Conservation (phyloP, 163 green algal genomes). For the Scenedesmus sp. region DNA sequence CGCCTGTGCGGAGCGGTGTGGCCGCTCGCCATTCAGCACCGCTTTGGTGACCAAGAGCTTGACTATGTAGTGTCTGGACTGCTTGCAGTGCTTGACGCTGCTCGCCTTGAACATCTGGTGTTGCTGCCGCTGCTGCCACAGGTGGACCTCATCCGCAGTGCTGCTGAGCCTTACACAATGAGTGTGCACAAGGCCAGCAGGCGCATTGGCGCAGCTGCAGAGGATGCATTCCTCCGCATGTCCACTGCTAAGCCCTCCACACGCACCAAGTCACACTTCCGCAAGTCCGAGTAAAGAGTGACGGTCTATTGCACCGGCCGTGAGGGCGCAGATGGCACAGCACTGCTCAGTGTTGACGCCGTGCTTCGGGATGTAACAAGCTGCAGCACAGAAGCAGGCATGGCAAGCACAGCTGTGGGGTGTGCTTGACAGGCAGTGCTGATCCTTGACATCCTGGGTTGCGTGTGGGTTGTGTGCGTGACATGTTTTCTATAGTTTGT, state of each 20-base stretch:
- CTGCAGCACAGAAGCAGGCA: too few relatives aligned
- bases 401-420: too few relatives aligned
- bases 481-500: too few relatives aligned
- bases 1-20: too few relatives aligned
- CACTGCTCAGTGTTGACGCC: background rate
- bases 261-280: slow-evolving; percentile 43
- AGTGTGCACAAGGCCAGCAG: slow-evolving; percentile 44
- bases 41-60: too few relatives aligned
- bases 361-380: background rate
- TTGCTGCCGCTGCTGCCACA: slow-evolving; percentile 4
- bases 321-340: background rate
- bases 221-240: slow-evolving; percentile 43
- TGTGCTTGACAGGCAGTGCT: too few relatives aligned
- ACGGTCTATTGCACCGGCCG: background rate
- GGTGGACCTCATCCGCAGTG: slow-evolving; percentile 37
- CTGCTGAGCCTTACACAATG: slow-evolving; percentile 49
- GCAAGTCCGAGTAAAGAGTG: background rate
- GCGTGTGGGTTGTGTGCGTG: too few relatives aligned
- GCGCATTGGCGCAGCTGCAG: background rate
- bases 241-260: slow-evolving; percentile 26
- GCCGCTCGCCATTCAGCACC: too few relatives aligned
- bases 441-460: too few relatives aligned
- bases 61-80: too few relatives aligned
- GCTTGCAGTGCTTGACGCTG: too few relatives aligned
- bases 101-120: too few relatives aligned